phyloP scores from a whole-genome alignment of 108 stramenopile species.

The Cylindrotheca closterium region DNA sequence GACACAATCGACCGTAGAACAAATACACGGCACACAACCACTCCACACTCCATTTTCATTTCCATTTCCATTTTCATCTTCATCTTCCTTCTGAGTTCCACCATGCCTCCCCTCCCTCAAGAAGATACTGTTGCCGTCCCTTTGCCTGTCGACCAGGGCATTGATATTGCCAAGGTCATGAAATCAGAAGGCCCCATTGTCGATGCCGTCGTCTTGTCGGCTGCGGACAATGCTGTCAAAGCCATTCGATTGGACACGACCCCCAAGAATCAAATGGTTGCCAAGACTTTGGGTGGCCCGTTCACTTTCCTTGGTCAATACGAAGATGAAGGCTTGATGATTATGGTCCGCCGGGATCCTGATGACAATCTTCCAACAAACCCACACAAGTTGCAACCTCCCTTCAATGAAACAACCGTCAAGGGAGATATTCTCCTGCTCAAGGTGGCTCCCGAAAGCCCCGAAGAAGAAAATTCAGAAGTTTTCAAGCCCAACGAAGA shows the following conservation, averaged over 20 bases:
- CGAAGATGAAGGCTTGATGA: slow-evolving; percentile 77
- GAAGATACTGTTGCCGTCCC: background rate
- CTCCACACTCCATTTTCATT: background rate
- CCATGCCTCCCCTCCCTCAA: too few species aligned
- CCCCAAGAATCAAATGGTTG: slow-evolving; percentile 64
- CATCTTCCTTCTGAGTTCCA: too few species aligned
- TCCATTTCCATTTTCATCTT: background rate
- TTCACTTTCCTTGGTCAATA: slow-evolving; percentile 88
- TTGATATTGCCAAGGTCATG: background rate
- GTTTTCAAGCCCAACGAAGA: slow-evolving; percentile 70
- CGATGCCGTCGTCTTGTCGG: background rate
- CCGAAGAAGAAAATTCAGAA: slow-evolving; percentile 48
- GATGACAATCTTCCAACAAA: slow-evolving; percentile 52
- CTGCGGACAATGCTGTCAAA: slow-evolving; percentile 20
- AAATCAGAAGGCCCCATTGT: background rate
- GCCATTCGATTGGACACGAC: slow-evolving; percentile 75
- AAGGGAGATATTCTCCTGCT: slow-evolving; percentile 80
- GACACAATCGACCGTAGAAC: too few species aligned
- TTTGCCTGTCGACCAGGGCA: background rate
- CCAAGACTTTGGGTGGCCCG: slow-evolving; percentile 55
- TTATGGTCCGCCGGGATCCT: slow-evolving; percentile 64
- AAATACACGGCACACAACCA: background rate
- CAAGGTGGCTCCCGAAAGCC: slow-evolving; percentile 69
- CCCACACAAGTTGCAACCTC: slow-evolving; percentile 78
- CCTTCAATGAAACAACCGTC: slow-evolving; percentile 59